These are phyloP conservation scores for Hypoxylon subgilvum DNA, from an alignment of 495 filamentous ascomycete genomes.

Conservation along the genomic window DNA sequence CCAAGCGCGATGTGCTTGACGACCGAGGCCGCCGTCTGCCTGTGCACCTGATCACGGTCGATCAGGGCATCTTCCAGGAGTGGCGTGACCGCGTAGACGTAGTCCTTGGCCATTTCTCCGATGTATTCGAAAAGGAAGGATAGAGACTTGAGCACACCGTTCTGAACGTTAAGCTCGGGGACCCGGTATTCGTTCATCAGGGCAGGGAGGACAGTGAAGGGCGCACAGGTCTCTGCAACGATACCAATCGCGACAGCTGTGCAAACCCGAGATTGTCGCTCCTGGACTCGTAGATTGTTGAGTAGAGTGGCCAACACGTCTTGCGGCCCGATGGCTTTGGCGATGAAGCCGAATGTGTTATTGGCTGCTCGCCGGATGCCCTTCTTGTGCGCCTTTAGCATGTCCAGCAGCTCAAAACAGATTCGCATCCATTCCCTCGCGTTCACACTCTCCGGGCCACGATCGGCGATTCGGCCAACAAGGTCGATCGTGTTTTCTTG, in stretches of 20 bases:
- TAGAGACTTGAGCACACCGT: conserved; percentile 95
- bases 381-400: conserved; percentile 99
- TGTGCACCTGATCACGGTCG: conserved; percentile 97
- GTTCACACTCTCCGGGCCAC: conserved; percentile 93
- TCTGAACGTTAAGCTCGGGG: conserved; percentile 97
- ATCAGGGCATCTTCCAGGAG: conserved; percentile 96
- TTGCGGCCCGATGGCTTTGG: conserved; percentile 97
- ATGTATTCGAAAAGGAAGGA: conserved; percentile 99
- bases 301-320: conserved; percentile 95
- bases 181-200: conserved; percentile 99
- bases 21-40: conserved; percentile 93
- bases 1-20: conserved; percentile 98
- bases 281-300: conserved; percentile 95
- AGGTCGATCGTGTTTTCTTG: conserved; percentile 99
- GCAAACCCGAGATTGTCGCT: conserved; percentile 97
- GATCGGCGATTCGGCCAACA: conserved; percentile 96
- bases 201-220: conserved; percentile 97
- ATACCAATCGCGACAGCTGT: conserved; percentile 99
- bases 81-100: conserved; percentile 98
- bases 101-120: conserved; percentile 99
- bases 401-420: conserved; percentile 97
- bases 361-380: conserved; percentile 98
- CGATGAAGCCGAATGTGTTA: conserved; percentile 99
- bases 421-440: conserved; percentile 99
- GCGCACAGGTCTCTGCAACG: conserved; percentile 99